Evolutionary conservation across 179 eudicot genomes (phyloP).

Genomic region (Vitellaria paradoxa): DNA sequence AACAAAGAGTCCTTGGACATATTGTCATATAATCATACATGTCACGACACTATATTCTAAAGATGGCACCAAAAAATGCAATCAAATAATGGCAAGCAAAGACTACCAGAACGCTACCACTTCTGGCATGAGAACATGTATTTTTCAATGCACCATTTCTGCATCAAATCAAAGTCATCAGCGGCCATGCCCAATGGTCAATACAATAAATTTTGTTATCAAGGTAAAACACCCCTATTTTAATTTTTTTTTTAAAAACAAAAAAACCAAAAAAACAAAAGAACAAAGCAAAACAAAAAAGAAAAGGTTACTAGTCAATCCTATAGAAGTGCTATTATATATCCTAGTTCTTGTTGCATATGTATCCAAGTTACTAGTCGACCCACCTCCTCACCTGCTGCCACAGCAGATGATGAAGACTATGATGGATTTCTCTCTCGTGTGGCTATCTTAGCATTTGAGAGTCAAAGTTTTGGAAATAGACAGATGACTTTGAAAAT

Average conservation of each 20-base stretch:
- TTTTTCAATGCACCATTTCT: slow-evolving; percentile 72
- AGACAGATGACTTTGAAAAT: background rate
- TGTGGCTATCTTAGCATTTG: too few species aligned
- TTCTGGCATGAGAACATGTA: slow-evolving; percentile 84
- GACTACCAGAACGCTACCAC: slow-evolving; percentile 79
- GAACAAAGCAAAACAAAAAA: too few species aligned
- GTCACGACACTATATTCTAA: background rate
- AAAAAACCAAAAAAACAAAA: too few species aligned
- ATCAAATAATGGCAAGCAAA: background rate
- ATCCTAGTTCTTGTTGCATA: too few species aligned
- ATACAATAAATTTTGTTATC: background rate
- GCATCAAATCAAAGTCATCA: slow-evolving; percentile 84
- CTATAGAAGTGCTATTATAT: slow-evolving; percentile 22
- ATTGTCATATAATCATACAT: background rate
- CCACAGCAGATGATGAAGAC: too few species aligned
- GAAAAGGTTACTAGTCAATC: slow-evolving; percentile 29
- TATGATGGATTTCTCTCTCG: too few species aligned
- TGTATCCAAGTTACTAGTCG: too few species aligned
- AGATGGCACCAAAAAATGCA: background rate
- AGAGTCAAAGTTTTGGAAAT: background rate
- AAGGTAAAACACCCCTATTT: background rate
- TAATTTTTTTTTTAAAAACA: background rate
- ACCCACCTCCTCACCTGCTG: too few species aligned
- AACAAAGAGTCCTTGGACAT: background rate
- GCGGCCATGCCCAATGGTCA: slow-evolving; percentile 22